Conservation (phyloP, 257 asterid genomes). For the Forsythia viridissima region DNA sequence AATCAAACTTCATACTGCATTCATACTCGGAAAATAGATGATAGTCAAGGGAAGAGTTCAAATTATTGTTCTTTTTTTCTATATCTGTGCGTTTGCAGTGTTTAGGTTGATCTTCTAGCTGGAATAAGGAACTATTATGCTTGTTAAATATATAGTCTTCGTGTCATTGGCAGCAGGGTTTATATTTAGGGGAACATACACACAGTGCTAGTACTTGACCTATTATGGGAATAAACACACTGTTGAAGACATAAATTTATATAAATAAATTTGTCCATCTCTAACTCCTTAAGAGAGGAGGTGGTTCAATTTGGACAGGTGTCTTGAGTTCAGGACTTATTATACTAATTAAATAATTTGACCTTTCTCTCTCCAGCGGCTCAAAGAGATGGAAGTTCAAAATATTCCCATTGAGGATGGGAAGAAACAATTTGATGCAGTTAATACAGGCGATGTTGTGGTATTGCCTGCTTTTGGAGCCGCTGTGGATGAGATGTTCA, state of each 20-base stretch:
- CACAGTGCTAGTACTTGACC: background rate
- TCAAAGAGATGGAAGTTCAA: conserved; percentile 74
- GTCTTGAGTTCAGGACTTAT: background rate
- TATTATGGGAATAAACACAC: background rate
- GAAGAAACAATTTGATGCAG: conserved; percentile 67
- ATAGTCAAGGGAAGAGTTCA: background rate
- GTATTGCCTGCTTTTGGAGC: conserved; percentile 98
- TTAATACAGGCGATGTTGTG: conserved; percentile 80
- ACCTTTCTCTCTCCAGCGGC: conserved; percentile 46
- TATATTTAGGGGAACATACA: background rate
- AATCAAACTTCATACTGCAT: background rate
- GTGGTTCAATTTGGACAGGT: background rate
- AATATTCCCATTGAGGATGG: conserved; percentile 67
- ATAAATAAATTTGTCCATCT: background rate
- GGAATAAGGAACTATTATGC: background rate
- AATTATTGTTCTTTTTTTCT: background rate
- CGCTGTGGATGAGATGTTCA: conserved; percentile 84
- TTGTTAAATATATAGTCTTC: background rate
- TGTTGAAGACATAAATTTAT: background rate
- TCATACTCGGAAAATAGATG: background rate
- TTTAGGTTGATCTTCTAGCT: background rate
- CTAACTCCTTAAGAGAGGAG: background rate
- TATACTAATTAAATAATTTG: conserved; percentile 4
- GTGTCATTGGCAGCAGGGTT: background rate
- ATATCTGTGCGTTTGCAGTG: background rate